These are phyloP conservation scores for Metarhizium humberi DNA, from an alignment of 2,329 filamentous ascomycete species.

Conservation along the genomic window DNA sequence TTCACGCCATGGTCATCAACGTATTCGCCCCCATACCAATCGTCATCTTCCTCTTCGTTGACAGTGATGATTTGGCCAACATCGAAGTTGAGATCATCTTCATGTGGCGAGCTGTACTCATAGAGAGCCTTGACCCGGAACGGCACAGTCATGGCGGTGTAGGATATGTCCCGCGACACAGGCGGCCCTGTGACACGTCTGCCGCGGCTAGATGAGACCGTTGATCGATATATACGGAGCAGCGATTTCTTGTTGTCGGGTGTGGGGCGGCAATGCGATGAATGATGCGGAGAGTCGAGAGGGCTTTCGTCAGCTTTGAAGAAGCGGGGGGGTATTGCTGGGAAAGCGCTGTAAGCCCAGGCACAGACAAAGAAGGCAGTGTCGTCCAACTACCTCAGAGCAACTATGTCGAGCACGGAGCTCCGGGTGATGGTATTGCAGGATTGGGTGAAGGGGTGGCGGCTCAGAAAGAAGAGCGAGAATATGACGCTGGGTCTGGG, in stretches of 20 bases:
- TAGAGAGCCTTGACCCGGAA: constrained; percentile 96
- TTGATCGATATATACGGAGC: neutral
- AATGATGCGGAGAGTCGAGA: constrained; percentile 1
- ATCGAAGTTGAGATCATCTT: constrained; percentile 86
- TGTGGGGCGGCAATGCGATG: constrained; percentile 4
- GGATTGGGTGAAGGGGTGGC: neutral
- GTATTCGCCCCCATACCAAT: constrained; percentile 92
- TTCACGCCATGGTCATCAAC: constrained; percentile 64
- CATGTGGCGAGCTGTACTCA: constrained; percentile 87
- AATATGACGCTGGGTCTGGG: neutral
- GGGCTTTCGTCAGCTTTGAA: constrained; percentile 9
- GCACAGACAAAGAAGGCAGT: neutral
- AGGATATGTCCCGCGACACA: constrained; percentile 4
- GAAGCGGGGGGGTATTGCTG: constrained; percentile 8
- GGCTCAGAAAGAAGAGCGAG: neutral
- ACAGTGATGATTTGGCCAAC: constrained; percentile 88
- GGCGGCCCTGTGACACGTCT: constrained; percentile 7
- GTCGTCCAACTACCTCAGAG: neutral
- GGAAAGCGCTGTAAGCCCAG: neutral
- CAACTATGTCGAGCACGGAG: neutral
- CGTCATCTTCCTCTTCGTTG: constrained; percentile 81
- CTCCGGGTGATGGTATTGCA: neutral
- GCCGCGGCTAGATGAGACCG: constrained; percentile 5
- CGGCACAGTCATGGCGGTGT: constrained; percentile 56
- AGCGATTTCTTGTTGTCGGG: neutral